Base-by-base conservation (phyloP, 2,329 filamentous ascomycete species). In the Pseudogymnoascus sp. region DNA sequence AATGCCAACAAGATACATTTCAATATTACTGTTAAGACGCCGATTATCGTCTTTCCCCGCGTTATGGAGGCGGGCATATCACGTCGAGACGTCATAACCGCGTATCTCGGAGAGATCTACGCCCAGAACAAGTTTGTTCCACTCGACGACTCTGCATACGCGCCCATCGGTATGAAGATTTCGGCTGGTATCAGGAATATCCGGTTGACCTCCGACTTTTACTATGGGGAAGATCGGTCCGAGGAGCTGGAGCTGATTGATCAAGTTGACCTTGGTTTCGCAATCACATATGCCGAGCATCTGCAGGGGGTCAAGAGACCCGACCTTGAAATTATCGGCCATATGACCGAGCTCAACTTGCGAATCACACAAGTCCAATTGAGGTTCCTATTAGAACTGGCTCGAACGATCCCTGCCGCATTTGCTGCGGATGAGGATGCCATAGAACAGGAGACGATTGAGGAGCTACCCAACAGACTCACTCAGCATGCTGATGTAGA, bases 161-260 rank as follows among this genome's bases (percentile, higher is more conserved):
- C 88, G 0, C 82, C 86, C 3, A 85, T 89, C 61, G 90, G 90
- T 30, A 99, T 96, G 79, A 91, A 95, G 70, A 81, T 99, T 13
- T 88, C 89, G 2, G 87, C 91, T 15, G 94, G 94, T 19, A 92
- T 99, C 65, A 84, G 92, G 59, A 95, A 99, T 63, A 90, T 96
- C 62, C 85, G 89, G 33, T 77, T 99, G 26, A 96, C 90, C 0
- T 97, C 92, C 0, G 85, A 90, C 59, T 90, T 97, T 68, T 83
- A 95, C 70, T 97, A 95, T 67, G 73, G 82, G 0, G 79, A 85
- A 2, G 82, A 84, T 33, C 74, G 82, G 60, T 83, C 83, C 0
- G 94, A 99, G 72, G 91, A 96, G 71, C 78, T 99, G 6, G 90
- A 99, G 71, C 88, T 99, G 77, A 96, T 99, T 66, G 92, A 99